Base-by-base conservation (phyloP, 805 yeast species). In the Zygosaccharomyces kombuchaensis region DNA sequence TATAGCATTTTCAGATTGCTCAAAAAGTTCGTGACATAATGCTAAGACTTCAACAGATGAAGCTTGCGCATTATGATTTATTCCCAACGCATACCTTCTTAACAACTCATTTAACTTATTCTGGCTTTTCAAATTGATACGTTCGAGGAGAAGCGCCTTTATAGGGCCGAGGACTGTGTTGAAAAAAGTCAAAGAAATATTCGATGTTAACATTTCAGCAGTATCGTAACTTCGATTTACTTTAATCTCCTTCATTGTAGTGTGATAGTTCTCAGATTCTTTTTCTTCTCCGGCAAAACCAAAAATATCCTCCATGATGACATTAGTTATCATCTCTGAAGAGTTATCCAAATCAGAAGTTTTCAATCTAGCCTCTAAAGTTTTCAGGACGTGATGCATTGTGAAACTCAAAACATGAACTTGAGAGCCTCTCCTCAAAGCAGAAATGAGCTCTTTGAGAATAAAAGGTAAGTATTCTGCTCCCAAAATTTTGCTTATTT, bases 201-300 rank as follows among this genome's bases (percentile, higher is more conserved):
- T 79, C 12, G 79, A 65, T 0, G 96, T 76, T 38, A 91, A 59
- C 14, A 88, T 69, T 66, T 90, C 96, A 22, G 84, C 95, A 4
- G 93, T 80, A 55, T 93, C 98, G 60, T 71, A 85, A 71, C 96
- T 84, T 67, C 88, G 88, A 59, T 87, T 87, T 53, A 80, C 82
- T 62, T 88, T 90, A 29, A 93, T 91, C 70, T 91, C 99, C 56
- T 84, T 86, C 81, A 89, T 86, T 50, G 82, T 81, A 25, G 87
- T 82, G 43, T 77, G 78, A 59, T 93, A 91, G 14, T 89, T 96
- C 50, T 89, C 97, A 4, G 93, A 90, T 53, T 93, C 98, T 62
- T 93, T 91, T 59, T 93, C 98, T 59, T 84, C 84, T 29, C 96
- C 95, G 3, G 96, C 86, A 8, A 83, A 77, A 19, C 99, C 99